Evolutionary conservation across 2,329 filamentous ascomycete species (phyloP), one percentile per base, ranked within the genome.

Genomic region (Colletotrichum lini): DNA sequence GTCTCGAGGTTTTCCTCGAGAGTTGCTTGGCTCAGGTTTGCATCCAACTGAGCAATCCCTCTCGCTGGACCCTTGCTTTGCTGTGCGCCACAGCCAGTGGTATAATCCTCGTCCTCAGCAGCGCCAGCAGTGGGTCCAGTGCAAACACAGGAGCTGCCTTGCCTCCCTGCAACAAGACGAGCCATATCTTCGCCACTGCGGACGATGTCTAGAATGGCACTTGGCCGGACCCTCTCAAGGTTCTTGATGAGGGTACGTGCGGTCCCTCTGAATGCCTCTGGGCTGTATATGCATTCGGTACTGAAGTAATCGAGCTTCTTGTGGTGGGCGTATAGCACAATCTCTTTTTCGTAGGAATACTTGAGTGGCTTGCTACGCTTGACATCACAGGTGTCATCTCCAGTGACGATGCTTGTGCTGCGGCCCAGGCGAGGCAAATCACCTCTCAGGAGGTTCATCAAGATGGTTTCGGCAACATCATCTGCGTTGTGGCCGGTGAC

Each of bases 261-360:
- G 75, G 94, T 98, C 3, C 96, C 96, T 70, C 96, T 89, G 79
- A 99, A 99, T 2, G 96, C 96, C 82, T 99, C 96, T 0, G 96
- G 96, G 65, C 94, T 98, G 85, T 99, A 99, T 72, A 99, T 95
- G 85, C 96, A 99, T 83, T 99, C 96, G 0, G 96, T 99, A 78
- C 92, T 98, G 83, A 99, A 99, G 83, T 99, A 99, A 80, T 98
- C 95, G 74, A 99, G 87, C 81, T 95, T 95, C 82, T 96, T 97
- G 85, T 99, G 95, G 79, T 98, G 94, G 6, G 96, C 96, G 79
- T 99, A 99, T 7, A 99, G 87, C 21, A 99, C 96, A 75, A 99
- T 99, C 80, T 99, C 96, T 84, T 99, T 99, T 80, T 99, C 96
- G 79, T 98, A 99, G 1, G 96, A 95, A 80, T 98, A 99, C 81